Percentiles rank a stretch among this genome's conserved stretches.
These are phyloP conservation scores for Lizanozyma gosingica DNA, from an alignment of 1,139 yeast genomes.

Conservation along the genomic window DNA sequence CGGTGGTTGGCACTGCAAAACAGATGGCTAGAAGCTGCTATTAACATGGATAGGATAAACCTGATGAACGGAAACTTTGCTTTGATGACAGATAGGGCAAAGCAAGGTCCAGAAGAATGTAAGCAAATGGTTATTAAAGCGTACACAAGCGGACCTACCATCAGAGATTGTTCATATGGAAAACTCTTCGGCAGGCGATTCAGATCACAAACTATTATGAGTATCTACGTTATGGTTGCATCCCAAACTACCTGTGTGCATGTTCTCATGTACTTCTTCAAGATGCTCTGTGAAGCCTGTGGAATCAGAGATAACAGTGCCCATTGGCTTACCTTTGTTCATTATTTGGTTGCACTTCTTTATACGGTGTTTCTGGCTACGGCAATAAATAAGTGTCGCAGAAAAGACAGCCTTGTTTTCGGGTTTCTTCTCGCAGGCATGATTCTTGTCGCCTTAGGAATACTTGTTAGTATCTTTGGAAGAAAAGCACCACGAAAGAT, in stretches of 20 bases:
- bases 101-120: background rate
- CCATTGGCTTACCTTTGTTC: background rate
- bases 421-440: background rate
- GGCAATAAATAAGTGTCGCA: background rate
- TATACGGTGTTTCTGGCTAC: background rate
- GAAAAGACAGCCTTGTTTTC: background rate
- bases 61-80: background rate
- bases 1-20: slow-evolving; percentile 42
- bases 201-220: slow-evolving; percentile 15
- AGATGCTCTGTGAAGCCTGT: slow-evolving; percentile 20
- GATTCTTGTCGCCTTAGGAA: background rate
- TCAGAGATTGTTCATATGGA: slow-evolving; percentile 13
- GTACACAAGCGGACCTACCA: slow-evolving; percentile 16
- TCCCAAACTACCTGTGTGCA: slow-evolving; percentile 18
- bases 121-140: slow-evolving; percentile 13
- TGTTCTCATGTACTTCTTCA: slow-evolving; percentile 18
- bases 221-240: slow-evolving; percentile 16
- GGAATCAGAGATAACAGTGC: slow-evolving; percentile 13
- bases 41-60: slow-evolving; percentile 1
- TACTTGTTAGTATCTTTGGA: background rate
- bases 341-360: background rate
- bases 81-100: background rate
- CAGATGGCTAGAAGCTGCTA: slow-evolving; percentile 31
- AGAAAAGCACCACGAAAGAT: background rate
- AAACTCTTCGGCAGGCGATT: slow-evolving; percentile 15